A percentile compares a stretch with the other conserved stretches of the same genome.
Evolutionary conservation across 805 yeast species (phyloP).

Genomic region (Cyberlindnera nakhonratchasimensis): DNA sequence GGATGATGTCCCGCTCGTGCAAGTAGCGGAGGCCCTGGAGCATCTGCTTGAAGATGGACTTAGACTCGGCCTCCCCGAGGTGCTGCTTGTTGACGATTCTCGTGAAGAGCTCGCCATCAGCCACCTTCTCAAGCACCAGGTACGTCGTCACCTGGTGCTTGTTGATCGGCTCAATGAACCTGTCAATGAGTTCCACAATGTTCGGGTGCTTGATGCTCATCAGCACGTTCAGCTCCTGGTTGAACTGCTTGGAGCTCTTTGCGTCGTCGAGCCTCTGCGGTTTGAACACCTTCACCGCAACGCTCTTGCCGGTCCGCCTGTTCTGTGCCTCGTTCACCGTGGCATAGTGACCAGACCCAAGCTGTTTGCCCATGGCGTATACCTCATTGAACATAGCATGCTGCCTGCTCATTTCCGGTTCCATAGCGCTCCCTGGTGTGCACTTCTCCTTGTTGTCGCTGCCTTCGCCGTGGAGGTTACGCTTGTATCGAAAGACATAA

Average conservation of each 20-base stretch:
- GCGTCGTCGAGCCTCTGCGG: conserved; percentile 44
- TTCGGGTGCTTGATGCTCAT: conserved; percentile 66
- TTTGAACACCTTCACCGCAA: conserved; percentile 74
- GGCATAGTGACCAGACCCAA: conserved; percentile 80
- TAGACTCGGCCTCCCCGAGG: conserved; percentile 59
- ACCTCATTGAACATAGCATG: conserved; percentile 51
- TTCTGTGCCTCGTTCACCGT: conserved; percentile 69
- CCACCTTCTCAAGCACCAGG: conserved; percentile 67
- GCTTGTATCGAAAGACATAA: conserved; percentile 44
- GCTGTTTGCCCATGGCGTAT: conserved; percentile 45
- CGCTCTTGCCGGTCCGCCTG: conserved; percentile 53
- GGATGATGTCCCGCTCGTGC: conserved; percentile 68
- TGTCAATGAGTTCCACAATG: conserved; percentile 61
- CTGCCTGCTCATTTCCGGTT: neutral
- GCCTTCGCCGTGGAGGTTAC: conserved; percentile 13
- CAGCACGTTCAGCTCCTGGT: conserved; percentile 65
- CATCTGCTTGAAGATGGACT: conserved; percentile 60
- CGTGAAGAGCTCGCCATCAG: conserved; percentile 73
- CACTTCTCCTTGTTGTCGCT: conserved; percentile 16
- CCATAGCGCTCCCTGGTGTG: neutral
- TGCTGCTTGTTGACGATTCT: conserved; percentile 63
- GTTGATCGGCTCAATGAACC: conserved; percentile 52
- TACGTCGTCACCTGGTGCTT: conserved; percentile 44
- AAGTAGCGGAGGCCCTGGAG: conserved; percentile 61
- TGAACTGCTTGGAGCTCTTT: conserved; percentile 41